Evolutionary conservation across 768 basidiomycete species (phyloP).

Genomic region (Cystobasidium ongulense): DNA sequence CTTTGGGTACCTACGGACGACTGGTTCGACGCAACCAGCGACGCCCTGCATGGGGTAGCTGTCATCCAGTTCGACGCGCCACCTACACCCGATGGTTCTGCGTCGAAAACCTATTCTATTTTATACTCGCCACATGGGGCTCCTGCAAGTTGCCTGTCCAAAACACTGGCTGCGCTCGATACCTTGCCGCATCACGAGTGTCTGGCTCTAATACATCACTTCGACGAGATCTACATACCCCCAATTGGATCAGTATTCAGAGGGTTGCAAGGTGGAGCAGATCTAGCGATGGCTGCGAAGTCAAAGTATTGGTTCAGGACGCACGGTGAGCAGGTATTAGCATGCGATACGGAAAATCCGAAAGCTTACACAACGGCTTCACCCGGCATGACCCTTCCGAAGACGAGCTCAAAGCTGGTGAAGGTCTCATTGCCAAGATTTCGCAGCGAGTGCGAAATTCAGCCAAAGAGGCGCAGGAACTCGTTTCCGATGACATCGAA

Average conservation of each 20-base stretch:
- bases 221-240: background rate
- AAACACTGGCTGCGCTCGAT: background rate
- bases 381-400: no score
- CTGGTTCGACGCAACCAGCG: constrained; percentile 16
- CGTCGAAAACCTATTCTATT: background rate
- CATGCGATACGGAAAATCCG: no score
- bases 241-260: constrained; percentile 1
- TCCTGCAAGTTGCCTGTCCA: background rate
- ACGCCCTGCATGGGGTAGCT: constrained; percentile 9
- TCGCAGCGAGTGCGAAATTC: background rate
- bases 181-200: background rate
- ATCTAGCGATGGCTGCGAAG: background rate
- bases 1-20: constrained; percentile 16
- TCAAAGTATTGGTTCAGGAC: constrained; percentile 19
- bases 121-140: constrained; percentile 16
- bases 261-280: background rate
- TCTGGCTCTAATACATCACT: constrained; percentile 1
- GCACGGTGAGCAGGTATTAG: background rate
- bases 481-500: background rate
- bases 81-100: background rate
- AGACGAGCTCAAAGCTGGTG: constrained; percentile 22
- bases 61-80: background rate
- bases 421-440: constrained; percentile 15
- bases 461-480: background rate
- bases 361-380: no score